Percentiles rank a stretch among this genome's conserved stretches.
These are phyloP conservation scores for Rhododendron griersonianum DNA, from an alignment of 148 eudicot genomes.

Conservation along the genomic window DNA sequence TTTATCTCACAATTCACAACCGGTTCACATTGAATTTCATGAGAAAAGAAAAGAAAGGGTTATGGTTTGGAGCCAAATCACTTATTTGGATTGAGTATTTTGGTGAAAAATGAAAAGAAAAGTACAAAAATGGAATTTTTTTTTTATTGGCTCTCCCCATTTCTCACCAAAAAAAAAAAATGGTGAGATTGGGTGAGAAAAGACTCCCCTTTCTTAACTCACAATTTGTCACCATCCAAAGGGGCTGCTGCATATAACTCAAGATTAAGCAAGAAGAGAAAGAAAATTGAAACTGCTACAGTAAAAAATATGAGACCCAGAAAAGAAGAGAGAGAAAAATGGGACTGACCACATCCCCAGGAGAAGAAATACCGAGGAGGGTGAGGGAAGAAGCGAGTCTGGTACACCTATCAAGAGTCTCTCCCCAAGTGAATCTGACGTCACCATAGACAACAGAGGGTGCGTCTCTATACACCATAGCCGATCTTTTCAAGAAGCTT, in stretches of 20 bases:
- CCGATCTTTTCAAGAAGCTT: slow-evolving; percentile 40
- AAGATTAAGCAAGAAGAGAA: not conserved
- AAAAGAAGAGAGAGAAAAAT: not conserved
- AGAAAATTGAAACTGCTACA: not conserved
- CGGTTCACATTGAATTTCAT: not conserved
- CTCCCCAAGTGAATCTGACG: slow-evolving; percentile 32
- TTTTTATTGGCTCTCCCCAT: too few species aligned
- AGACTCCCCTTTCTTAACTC: too few species aligned
- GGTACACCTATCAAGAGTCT: slow-evolving; percentile 37
- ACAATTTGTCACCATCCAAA: too few species aligned
- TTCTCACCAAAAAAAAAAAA: too few species aligned
- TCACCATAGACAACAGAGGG: slow-evolving; percentile 29
- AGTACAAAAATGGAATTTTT: too few species aligned
- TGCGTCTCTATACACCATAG: slow-evolving; percentile 31
- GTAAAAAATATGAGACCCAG: not conserved
- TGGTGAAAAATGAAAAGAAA: too few species aligned
- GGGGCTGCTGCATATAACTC: not conserved
- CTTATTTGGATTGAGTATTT: too few species aligned
- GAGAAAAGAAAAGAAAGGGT: not conserved
- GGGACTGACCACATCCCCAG: slow-evolving; percentile 37
- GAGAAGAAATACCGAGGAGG: slow-evolving; percentile 25
- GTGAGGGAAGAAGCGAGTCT: slow-evolving; percentile 40
- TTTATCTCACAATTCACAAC: too few species aligned
- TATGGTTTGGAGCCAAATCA: not conserved
- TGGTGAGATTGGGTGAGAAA: too few species aligned